These are phyloP conservation scores for Neonectria sp. DNA, from an alignment of 2,329 filamentous ascomycete genomes.

Conservation along the genomic window DNA sequence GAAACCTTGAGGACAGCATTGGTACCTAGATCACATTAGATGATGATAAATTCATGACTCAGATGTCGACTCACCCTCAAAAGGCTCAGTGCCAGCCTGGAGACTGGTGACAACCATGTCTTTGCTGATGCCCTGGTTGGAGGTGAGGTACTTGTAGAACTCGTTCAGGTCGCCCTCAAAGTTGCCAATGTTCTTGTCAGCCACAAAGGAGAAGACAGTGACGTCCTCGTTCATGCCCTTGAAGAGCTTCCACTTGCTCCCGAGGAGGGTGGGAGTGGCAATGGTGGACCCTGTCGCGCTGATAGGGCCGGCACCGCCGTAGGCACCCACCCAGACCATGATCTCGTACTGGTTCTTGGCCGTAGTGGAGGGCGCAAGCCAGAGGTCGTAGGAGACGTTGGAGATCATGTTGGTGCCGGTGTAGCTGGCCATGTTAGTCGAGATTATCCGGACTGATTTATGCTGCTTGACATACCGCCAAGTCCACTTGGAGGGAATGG, in stretches of 20 bases:
- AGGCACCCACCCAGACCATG: constrained; percentile 75
- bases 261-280: constrained; percentile 66
- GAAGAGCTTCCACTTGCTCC: constrained; percentile 71
- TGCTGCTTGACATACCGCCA: constrained; percentile 31
- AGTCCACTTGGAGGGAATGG: constrained; percentile 54
- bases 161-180: constrained; percentile 71
- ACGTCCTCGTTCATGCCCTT: constrained; percentile 72
- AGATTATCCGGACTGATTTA: background rate
- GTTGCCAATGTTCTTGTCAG: constrained; percentile 58
- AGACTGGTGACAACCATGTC: constrained; percentile 42
- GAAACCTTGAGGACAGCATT: constrained; percentile 40
- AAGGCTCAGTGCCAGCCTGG: constrained; percentile 68
- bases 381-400: constrained; percentile 74
- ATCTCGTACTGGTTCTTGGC: constrained; percentile 69
- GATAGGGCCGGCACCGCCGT: constrained; percentile 73
- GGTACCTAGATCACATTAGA: constrained; percentile 28
- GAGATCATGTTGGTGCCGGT: constrained; percentile 58
- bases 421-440: constrained; percentile 48
- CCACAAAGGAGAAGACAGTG: constrained; percentile 71
- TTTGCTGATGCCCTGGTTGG: constrained; percentile 57
- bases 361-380: constrained; percentile 65
- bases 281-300: constrained; percentile 32
- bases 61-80: constrained; percentile 47
- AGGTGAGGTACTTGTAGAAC: constrained; percentile 71
- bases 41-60: background rate